Evolutionary conservation across 305 asterid genomes (phyloP).

Genomic region (Solanum chacoense): DNA sequence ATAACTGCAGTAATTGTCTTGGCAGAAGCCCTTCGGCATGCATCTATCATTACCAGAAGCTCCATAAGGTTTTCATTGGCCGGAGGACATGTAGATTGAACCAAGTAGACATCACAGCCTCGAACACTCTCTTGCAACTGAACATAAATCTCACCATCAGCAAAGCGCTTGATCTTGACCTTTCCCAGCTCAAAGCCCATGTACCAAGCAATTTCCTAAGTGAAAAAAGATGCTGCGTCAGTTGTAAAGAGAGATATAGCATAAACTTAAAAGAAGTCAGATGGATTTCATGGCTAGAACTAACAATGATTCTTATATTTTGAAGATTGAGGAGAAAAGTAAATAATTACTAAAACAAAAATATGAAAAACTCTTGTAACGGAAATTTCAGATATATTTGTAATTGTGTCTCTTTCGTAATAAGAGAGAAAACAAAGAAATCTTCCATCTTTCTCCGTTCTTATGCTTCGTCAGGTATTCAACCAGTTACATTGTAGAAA

Average conservation of each 20-base stretch:
- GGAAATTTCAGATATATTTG: not conserved
- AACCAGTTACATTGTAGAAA: not conserved
- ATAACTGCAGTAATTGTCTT: constrained; percentile 77
- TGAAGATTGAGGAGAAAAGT: not conserved
- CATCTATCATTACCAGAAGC: constrained; percentile 84
- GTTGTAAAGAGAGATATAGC: no score
- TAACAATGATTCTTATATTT: not conserved
- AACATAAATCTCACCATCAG: constrained; percentile 70
- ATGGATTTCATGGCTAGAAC: not conserved
- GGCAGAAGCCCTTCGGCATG: constrained; percentile 92
- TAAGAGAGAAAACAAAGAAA: not conserved
- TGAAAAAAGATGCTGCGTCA: no score
- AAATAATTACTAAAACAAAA: not conserved
- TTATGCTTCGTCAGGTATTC: not conserved
- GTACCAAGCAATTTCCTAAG: no score
- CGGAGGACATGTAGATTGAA: constrained; percentile 83
- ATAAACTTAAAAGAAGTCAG: not conserved
- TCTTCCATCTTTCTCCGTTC: not conserved
- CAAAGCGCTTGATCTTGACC: no score
- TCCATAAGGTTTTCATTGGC: constrained; percentile 93
- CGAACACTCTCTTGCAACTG: constrained; percentile 94
- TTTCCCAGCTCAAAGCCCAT: no score
- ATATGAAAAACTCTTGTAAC: not conserved
- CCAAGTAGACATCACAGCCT: constrained; percentile 76
- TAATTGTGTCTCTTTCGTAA: not conserved